These are phyloP conservation scores for Paraconiothyrium sp. DNA, from an alignment of 2,329 filamentous ascomycete species.

Conservation along the genomic window DNA sequence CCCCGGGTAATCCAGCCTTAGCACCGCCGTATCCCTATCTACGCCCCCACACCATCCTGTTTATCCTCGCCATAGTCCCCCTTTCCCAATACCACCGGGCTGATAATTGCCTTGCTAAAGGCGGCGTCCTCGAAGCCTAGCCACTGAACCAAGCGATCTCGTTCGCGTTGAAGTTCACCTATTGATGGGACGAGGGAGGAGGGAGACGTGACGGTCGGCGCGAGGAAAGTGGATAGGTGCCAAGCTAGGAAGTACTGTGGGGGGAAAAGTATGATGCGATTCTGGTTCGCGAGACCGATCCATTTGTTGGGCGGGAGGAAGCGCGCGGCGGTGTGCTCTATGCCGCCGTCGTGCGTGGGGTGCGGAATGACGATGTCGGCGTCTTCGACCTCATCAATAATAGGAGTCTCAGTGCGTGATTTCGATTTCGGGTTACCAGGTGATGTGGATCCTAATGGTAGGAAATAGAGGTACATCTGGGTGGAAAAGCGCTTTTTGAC, in stretches of 20 bases:
- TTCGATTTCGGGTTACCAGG: slow-evolving; percentile 31
- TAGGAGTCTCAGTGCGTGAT: slow-evolving; percentile 40
- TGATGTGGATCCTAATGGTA: slow-evolving; percentile 65
- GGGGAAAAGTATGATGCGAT: slow-evolving; percentile 85
- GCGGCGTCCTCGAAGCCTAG: slow-evolving; percentile 51
- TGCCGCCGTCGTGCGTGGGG: slow-evolving; percentile 75
- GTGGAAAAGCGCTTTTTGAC: slow-evolving; percentile 84
- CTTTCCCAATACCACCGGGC: slow-evolving; percentile 50
- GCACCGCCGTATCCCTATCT: slow-evolving; percentile 61
- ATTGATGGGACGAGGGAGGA: slow-evolving; percentile 35
- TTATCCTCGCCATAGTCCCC: slow-evolving; percentile 45
- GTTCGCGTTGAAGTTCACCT: slow-evolving; percentile 53
- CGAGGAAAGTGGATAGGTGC: slow-evolving; percentile 65
- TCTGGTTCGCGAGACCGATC: slow-evolving; percentile 69
- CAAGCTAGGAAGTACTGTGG: slow-evolving; percentile 82
- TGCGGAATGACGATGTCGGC: slow-evolving; percentile 70
- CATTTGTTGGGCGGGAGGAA: slow-evolving; percentile 78
- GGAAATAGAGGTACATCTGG: slow-evolving; percentile 95
- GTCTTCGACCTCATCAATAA: slow-evolving; percentile 21
- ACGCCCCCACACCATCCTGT: slow-evolving; percentile 45
- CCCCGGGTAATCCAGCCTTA: slow-evolving; percentile 65
- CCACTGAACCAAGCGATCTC: slow-evolving; percentile 54
- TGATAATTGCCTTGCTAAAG: slow-evolving; percentile 57
- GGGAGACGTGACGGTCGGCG: slow-evolving; percentile 38
- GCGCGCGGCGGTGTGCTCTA: slow-evolving; percentile 77